These are phyloP conservation scores for Lumnitzera racemosa DNA, from an alignment of 345 rosid species.

Conservation along the genomic window DNA sequence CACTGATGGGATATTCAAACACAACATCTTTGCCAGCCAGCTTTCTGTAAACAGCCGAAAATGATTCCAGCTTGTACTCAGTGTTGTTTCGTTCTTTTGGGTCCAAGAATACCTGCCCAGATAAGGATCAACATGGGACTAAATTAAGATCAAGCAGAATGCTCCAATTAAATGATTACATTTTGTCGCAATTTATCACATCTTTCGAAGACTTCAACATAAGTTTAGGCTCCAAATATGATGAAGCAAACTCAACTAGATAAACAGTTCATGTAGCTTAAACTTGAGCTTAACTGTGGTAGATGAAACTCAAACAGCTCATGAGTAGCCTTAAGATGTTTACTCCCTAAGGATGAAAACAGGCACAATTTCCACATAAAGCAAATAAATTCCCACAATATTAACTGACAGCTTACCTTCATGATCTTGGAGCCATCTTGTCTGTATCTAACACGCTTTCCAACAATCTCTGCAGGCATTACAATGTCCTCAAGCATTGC, in stretches of 20 bases:
- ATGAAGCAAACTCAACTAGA: neutral
- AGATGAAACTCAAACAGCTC: neutral
- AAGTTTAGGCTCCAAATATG: too few species aligned
- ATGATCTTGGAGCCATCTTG: slow-evolving; percentile 78
- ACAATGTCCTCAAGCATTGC: slow-evolving; percentile 86
- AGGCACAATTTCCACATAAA: too few species aligned
- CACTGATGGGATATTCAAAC: slow-evolving; percentile 63
- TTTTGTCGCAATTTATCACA: neutral
- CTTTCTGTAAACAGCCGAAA: slow-evolving; percentile 75
- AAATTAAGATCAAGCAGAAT: neutral
- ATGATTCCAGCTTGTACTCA: slow-evolving; percentile 72
- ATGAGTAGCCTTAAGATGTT: too few species aligned
- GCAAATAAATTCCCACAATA: neutral
- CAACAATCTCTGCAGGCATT: slow-evolving; percentile 91
- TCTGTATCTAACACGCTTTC: slow-evolving; percentile 66
- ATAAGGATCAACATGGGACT: neutral
- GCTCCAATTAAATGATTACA: neutral
- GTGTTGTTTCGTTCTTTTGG: slow-evolving; percentile 77
- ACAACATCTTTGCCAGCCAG: slow-evolving; percentile 74
- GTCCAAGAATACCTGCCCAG: slow-evolving; percentile 60
- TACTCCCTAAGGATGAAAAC: too few species aligned
- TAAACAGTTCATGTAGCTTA: neutral
- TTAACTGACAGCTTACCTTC: slow-evolving; percentile 38
- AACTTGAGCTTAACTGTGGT: neutral
- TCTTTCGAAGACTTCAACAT: neutral